These are phyloP conservation scores for Saururus chinensis DNA, from an alignment of 164 flowering plant genomes.

Conservation along the genomic window DNA sequence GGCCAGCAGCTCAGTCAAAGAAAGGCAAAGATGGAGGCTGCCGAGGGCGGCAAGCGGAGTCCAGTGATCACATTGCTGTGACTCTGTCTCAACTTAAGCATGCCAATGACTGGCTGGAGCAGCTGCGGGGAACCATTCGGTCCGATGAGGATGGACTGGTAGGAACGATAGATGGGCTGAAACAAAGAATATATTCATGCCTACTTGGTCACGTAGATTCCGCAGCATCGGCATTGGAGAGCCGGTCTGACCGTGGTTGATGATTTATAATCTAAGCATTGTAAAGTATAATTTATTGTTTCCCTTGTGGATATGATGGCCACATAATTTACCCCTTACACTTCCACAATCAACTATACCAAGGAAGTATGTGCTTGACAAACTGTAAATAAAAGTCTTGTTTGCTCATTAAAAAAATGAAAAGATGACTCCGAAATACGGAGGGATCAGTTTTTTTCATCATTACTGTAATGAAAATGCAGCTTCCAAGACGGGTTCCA, in stretches of 20 bases:
- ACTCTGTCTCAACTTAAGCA: slow-evolving; percentile 73
- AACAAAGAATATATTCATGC: slow-evolving; percentile 63
- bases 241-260: slow-evolving; percentile 23
- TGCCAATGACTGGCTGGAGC: slow-evolving; percentile 76
- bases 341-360: too few species aligned
- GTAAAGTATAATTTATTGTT: neutral
- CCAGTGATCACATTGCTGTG: slow-evolving; percentile 50
- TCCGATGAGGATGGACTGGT: slow-evolving; percentile 23
- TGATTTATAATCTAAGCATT: neutral
- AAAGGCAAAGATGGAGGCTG: slow-evolving; percentile 30
- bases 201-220: slow-evolving; percentile 72
- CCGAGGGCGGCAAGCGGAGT: slow-evolving; percentile 19
- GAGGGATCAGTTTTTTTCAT: too few species aligned
- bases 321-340: neutral
- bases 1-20: slow-evolving; percentile 18
- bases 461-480: too few species aligned
- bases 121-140: slow-evolving; percentile 16
- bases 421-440: too few species aligned
- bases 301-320: neutral
- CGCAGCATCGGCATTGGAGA: slow-evolving; percentile 69
- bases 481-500: too few species aligned
- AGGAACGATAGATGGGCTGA: slow-evolving; percentile 46
- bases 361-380: too few species aligned
- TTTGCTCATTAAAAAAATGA: too few species aligned
- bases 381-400: too few species aligned